These are phyloP conservation scores for Leucaena leucocephala DNA, from an alignment of 306 rosid genomes.

Conservation along the genomic window DNA sequence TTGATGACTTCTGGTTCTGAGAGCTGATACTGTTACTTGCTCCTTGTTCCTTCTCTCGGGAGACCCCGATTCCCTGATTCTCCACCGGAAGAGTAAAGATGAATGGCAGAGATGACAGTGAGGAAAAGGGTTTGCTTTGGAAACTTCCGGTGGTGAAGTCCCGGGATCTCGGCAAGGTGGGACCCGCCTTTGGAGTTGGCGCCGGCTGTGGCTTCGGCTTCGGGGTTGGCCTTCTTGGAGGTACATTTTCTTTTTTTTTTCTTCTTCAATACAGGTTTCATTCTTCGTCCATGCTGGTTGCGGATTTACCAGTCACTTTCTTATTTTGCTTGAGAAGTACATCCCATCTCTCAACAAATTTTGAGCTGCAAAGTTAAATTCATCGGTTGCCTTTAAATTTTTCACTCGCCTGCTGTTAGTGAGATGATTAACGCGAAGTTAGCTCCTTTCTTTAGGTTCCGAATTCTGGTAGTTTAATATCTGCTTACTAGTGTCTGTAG, in stretches of 20 bases:
- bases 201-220: constrained; percentile 88
- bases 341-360: neutral
- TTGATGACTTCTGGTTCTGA: neutral
- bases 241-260: constrained; percentile 35
- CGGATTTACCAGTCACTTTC: neutral
- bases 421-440: neutral
- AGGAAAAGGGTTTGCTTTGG: constrained; percentile 55
- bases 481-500: neutral
- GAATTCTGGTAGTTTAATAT: neutral
- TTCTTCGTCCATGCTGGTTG: neutral
- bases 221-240: constrained; percentile 88
- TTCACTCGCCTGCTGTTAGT: neutral
- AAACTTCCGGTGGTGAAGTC: constrained; percentile 57
- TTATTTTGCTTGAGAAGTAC: neutral
- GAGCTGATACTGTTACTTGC: neutral
- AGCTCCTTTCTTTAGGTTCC: neutral
- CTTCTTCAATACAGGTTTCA: neutral
- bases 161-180: constrained; percentile 67
- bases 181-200: constrained; percentile 86
- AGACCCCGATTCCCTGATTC: neutral
- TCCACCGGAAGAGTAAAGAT: neutral
- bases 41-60: neutral
- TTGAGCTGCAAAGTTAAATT: neutral
- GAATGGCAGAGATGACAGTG: constrained; percentile 10
- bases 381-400: neutral